Evolutionary conservation across 257 asterid genomes (phyloP).

Genomic region (Anisodus tanguticus): DNA sequence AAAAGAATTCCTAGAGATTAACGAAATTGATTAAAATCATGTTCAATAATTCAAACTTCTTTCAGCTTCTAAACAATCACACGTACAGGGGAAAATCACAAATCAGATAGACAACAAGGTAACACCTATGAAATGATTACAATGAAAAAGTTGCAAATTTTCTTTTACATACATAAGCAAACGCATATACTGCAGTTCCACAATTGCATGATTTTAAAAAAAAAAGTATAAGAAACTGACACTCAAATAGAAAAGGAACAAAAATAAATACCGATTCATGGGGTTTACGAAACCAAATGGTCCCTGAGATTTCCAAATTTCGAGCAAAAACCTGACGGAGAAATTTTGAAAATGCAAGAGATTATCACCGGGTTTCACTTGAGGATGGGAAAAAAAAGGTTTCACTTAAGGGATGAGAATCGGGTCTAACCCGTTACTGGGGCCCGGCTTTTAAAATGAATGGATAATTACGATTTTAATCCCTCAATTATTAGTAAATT

Average conservation of each 20-base stretch:
- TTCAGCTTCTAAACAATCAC: neutral
- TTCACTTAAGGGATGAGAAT: neutral
- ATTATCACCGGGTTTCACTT: neutral
- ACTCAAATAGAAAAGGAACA: neutral
- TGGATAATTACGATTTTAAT: neutral
- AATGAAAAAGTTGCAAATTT: neutral
- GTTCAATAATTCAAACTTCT: constrained; percentile 13
- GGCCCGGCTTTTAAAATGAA: neutral
- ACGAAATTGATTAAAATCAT: neutral
- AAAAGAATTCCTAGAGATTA: neutral
- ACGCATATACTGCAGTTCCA: neutral
- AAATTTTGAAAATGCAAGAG: neutral
- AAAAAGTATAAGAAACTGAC: neutral
- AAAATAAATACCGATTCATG: constrained; percentile 1
- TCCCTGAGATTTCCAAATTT: neutral
- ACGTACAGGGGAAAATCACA: neutral
- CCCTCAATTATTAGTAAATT: neutral
- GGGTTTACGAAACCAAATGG: neutral
- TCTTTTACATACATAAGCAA: neutral
- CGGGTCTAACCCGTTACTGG: neutral
- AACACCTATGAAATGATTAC: neutral
- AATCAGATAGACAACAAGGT: too few species aligned
- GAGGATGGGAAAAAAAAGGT: too few species aligned
- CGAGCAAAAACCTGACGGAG: neutral
- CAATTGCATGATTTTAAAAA: neutral